Evolutionary conservation across 1,284 basidiomycete species (phyloP).

Genomic region (Cutaneotrichosporon cutaneum): DNA sequence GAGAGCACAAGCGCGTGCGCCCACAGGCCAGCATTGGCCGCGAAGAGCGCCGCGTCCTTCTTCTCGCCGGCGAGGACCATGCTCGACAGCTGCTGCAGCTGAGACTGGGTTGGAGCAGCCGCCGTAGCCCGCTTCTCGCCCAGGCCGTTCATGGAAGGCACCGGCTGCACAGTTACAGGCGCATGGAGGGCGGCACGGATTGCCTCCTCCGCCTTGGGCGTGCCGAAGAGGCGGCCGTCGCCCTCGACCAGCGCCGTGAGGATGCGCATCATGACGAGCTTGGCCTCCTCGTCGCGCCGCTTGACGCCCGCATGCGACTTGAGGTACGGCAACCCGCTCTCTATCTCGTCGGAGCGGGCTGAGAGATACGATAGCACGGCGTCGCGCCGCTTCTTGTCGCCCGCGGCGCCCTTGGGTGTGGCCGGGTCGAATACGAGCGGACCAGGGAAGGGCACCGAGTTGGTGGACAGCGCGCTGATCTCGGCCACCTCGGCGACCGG

Average conservation of each 20-base stretch:
- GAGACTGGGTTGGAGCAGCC: slow-evolving; percentile 52
- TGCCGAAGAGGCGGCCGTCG: slow-evolving; percentile 78
- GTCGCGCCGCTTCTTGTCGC: slow-evolving; percentile 76
- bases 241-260: slow-evolving; percentile 78
- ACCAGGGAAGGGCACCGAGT: slow-evolving; percentile 70
- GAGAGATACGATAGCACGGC: slow-evolving; percentile 72
- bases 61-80: slow-evolving; percentile 80
- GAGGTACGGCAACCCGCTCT: slow-evolving; percentile 71
- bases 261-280: slow-evolving; percentile 70
- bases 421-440: slow-evolving; percentile 76
- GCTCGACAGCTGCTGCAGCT: slow-evolving; percentile 72
- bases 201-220: slow-evolving; percentile 69
- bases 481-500: slow-evolving; percentile 68
- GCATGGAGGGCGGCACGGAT: slow-evolving; percentile 67
- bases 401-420: slow-evolving; percentile 61
- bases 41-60: slow-evolving; percentile 81
- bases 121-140: slow-evolving; percentile 19
- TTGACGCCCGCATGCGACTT: slow-evolving; percentile 51
- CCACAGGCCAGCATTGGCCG: slow-evolving; percentile 85
- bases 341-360: slow-evolving; percentile 71
- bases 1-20: slow-evolving; percentile 94
- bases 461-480: slow-evolving; percentile 62
- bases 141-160: slow-evolving; percentile 30
- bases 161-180: slow-evolving; percentile 22
- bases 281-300: slow-evolving; percentile 70